phyloP scores from a whole-genome alignment of 768 basidiomycete species.

The Rhizopogon rudus region DNA sequence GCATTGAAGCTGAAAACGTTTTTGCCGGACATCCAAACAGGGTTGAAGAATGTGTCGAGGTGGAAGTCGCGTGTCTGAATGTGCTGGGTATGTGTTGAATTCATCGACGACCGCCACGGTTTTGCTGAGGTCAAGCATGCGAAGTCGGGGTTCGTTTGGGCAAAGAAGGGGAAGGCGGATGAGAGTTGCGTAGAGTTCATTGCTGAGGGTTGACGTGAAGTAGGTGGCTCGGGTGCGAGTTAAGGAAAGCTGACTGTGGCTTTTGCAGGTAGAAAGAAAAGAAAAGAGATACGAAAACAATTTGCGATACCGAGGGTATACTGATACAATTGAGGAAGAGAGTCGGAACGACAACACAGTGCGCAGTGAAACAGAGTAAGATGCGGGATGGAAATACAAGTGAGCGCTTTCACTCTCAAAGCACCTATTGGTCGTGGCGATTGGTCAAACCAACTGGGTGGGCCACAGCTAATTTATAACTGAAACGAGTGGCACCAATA shows the following conservation, averaged over 20 bases:
- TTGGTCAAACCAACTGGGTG: neutral
- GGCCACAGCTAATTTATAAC: neutral
- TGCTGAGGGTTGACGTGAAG: neutral
- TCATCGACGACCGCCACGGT: neutral
- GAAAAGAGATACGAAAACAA: neutral
- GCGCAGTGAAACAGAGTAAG: neutral
- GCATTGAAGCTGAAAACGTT: constrained; percentile 17
- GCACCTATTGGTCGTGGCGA: neutral
- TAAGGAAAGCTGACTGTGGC: neutral
- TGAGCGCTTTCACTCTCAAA: neutral
- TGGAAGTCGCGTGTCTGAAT: constrained; percentile 36
- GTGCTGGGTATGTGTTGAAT: neutral
- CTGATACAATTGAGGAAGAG: neutral
- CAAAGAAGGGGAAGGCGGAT: neutral
- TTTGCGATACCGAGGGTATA: neutral
- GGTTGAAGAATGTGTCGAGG: constrained; percentile 41
- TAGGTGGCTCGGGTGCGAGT: neutral
- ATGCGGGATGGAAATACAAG: neutral
- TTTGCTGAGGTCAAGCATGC: neutral
- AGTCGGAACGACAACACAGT: neutral
- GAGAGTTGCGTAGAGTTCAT: neutral
- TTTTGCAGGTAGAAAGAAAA: neutral
- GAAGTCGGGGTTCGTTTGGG: neutral
- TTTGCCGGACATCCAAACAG: constrained; percentile 29
- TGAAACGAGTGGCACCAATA: neutral